These are phyloP conservation scores for Hypoxylon intermedium DNA, from an alignment of 495 filamentous ascomycete genomes.

Conservation along the genomic window DNA sequence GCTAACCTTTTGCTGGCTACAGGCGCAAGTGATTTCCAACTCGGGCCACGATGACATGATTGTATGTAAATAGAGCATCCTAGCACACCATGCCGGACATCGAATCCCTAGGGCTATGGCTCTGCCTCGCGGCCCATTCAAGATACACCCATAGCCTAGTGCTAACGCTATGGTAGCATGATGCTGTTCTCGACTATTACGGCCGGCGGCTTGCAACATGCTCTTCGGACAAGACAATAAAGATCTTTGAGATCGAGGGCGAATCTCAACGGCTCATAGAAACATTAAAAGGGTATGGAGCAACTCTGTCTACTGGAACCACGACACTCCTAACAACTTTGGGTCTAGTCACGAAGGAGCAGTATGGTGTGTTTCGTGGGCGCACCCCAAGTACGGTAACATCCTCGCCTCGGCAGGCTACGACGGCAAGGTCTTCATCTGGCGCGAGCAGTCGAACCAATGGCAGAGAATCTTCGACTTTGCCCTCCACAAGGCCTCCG, in stretches of 20 bases:
- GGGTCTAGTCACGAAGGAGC: slow-evolving; percentile 83
- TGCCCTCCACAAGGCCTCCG: slow-evolving; percentile 87
- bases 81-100: not conserved
- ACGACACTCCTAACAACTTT: slow-evolving; percentile 26
- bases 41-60: slow-evolving; percentile 99
- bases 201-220: slow-evolving; percentile 95
- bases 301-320: not conserved
- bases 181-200: slow-evolving; percentile 98
- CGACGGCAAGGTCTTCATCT: slow-evolving; percentile 98
- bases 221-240: slow-evolving; percentile 97
- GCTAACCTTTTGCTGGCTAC: slow-evolving; percentile 25
- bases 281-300: slow-evolving; percentile 86
- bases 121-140: not conserved
- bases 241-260: slow-evolving; percentile 98
- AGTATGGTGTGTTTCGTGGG: slow-evolving; percentile 97
- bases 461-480: slow-evolving; percentile 91
- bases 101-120: slow-evolving; percentile 1
- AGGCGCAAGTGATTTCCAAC: slow-evolving; percentile 84
- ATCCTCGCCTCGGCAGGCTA: slow-evolving; percentile 94
- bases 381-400: slow-evolving; percentile 97
- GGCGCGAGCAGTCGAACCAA: slow-evolving; percentile 80
- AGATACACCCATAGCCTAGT: not conserved
- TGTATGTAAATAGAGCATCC: slow-evolving; percentile 68
- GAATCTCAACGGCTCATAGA: slow-evolving; percentile 89
- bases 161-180: slow-evolving; percentile 67